A percentile compares a stretch with the other conserved stretches of the same genome.
phyloP scores from a whole-genome alignment of 768 basidiomycete species.

The Podaxis rugospora region DNA sequence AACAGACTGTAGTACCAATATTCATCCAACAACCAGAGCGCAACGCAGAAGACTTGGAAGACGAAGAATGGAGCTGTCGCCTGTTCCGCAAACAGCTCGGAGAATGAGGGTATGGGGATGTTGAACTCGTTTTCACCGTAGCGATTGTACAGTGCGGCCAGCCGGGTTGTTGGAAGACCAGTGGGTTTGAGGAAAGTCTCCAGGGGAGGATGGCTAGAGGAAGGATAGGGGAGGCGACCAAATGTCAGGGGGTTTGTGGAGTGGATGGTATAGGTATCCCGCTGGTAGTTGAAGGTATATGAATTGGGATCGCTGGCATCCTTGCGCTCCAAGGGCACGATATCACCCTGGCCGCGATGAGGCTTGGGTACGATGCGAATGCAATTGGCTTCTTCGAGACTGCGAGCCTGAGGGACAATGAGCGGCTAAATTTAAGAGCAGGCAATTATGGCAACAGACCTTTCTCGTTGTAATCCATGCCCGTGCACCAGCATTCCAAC shows the following conservation, averaged over 20 bases:
- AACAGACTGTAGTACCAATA: conserved; percentile 99
- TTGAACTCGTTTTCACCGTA: conserved; percentile 96
- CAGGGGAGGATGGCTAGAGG: conserved; percentile 63
- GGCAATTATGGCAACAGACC: conserved; percentile 32
- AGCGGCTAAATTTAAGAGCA: background rate
- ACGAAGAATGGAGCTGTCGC: conserved; percentile 99
- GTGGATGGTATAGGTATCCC: conserved; percentile 82
- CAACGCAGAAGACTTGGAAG: conserved; percentile 97
- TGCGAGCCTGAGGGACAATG: conserved; percentile 43
- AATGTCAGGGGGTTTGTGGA: conserved; percentile 59
- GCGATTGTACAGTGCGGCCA: conserved; percentile 51
- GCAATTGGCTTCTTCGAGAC: conserved; percentile 69
- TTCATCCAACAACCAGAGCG: conserved; percentile 95
- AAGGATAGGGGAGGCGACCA: conserved; percentile 83
- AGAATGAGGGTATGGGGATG: conserved; percentile 94
- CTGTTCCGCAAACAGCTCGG: conserved; percentile 89
- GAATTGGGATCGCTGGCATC: conserved; percentile 48
- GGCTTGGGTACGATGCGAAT: conserved; percentile 76
- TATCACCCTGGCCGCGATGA: conserved; percentile 87
- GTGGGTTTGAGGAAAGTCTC: conserved; percentile 56
- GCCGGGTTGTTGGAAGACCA: conserved; percentile 46
- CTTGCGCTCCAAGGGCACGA: conserved; percentile 71
- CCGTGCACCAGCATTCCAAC: conserved; percentile 79
- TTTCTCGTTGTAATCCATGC: conserved; percentile 77
- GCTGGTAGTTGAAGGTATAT: conserved; percentile 91